Evolutionary conservation across 129 eudicot genomes (phyloP).

Genomic region (Rutidosis leptorrhynchoides): DNA sequence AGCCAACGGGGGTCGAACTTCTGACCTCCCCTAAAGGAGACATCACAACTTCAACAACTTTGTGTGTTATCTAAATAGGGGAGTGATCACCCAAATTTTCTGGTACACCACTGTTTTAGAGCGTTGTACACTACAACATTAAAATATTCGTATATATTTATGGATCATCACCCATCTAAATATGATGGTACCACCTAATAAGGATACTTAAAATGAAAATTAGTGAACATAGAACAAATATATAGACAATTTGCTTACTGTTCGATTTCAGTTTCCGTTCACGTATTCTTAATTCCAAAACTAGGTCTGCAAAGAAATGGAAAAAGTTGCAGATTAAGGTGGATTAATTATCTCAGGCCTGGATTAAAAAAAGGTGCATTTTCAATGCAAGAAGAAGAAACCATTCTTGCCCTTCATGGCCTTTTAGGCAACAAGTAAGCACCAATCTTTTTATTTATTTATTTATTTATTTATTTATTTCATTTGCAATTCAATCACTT

Average conservation of each 20-base stretch:
- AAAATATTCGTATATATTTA: too few relatives aligned
- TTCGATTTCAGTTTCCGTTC: not conserved
- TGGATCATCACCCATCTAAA: too few relatives aligned
- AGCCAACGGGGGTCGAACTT: too few relatives aligned
- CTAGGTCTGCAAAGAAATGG: slow-evolving; percentile 78
- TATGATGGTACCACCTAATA: not conserved
- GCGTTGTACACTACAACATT: too few relatives aligned
- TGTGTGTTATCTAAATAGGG: too few relatives aligned
- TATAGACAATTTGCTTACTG: not conserved
- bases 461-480: too few relatives aligned
- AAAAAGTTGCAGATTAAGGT: slow-evolving; percentile 89
- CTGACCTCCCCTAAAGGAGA: too few relatives aligned
- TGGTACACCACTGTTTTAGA: too few relatives aligned
- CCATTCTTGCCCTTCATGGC: slow-evolving; percentile 58
- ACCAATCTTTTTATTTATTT: not conserved
- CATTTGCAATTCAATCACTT: not conserved
- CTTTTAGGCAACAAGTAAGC: slow-evolving; percentile 85
- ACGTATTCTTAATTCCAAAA: not conserved
- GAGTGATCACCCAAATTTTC: too few relatives aligned
- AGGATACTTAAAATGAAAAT: not conserved
- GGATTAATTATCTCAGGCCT: slow-evolving; percentile 88
- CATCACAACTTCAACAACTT: too few relatives aligned
- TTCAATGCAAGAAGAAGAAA: slow-evolving; percentile 60
- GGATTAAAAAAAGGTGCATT: slow-evolving; percentile 73
- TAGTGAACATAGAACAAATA: not conserved